Base-by-base conservation (phyloP, 1,284 basidiomycete genomes). In the Tilletia indica region DNA sequence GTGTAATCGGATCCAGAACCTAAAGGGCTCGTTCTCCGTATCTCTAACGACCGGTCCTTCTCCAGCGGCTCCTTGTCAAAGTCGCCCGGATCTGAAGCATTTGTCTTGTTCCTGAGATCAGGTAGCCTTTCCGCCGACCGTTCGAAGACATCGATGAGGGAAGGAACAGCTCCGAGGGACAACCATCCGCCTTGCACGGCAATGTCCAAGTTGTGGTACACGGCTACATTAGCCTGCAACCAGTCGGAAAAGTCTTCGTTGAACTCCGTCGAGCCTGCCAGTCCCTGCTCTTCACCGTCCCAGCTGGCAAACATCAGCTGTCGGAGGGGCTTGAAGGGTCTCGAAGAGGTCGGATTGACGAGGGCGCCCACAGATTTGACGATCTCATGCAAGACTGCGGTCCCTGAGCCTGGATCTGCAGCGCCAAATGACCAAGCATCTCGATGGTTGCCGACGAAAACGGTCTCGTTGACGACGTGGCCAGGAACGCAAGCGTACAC, bases 251-350 rank as follows among this genome's bases (percentile, higher is more conserved):
- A 96, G 83, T 96, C 93, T 85, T 96, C 94, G 6, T 90, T 91
- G 87, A 90, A 94, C 85, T 96, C 93, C 4, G 92, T 94, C 77
- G 90, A 91, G 12, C 94, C 94, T 63, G 97, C 86, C 48, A 96
- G 87, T 38, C 93, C 93, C 73, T 93, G 93, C 87, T 94, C 95
- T 86, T 97, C 94, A 0, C 90, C 95, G 84, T 96, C 93, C 94
- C 93, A 97, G 75, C 90, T 92, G 3, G 92, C 93, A 68, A 97
- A 87, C n/a, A 96, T 85, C 78, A 96, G 89, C 19, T 92, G 95
- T 71, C 94, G 87, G 51, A 94, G 86, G 3, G 95, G 95, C 79
- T 90, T 92, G 95, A 95, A 98, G 34, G 93, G 94, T 16, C 86
- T 54, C 51, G 51, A 19, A 8, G 56, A 31, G 21, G 56, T 94